Base-by-base conservation (phyloP, 2,329 filamentous ascomycete genomes). In the Fusarium continuum region DNA sequence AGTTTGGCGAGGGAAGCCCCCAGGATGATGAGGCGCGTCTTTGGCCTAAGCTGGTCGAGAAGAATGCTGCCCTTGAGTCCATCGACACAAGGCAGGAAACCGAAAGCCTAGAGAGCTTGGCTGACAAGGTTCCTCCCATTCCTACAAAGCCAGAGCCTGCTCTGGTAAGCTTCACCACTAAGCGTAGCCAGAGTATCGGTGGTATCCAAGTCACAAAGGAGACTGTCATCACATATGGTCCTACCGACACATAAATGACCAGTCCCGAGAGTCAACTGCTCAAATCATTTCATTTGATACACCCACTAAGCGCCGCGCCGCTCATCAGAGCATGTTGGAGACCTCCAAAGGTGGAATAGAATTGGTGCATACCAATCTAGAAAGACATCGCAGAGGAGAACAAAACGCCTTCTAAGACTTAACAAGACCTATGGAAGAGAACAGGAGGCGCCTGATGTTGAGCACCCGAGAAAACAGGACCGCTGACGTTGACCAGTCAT, bases 171-270 rank as follows among this genome's bases (percentile, higher is more conserved):
- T 70, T 72, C 28, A 61, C 35, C 3, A 71, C 63, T 0, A 63
- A 55, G 22, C 55, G 60, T 1, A 52, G 44, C 2, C 49, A 67
- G 29, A 65, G 55, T 8, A 36, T 61, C 2, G 49, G 48, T 13
- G 70, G 70, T 0, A 72, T 72, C 6, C 57, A 71, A 9, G 54
- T 72, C 13, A 72, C 69, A 4, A 62, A 62, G 28, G 70, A 72
- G 56, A 72, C 65, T 7, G 52, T 63, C 10, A 62, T 72, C 8
- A 61, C 64, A 1, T 70, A 70, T 9, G 65, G 67, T 0, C 65
- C 65, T 6, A 57, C 26, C 17, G 55, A 58, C 0, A 14, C 43
- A 6, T 61, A 54, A 44, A 5, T 17, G 11, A 20, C 3, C 13
- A 14, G 3, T 23, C 2, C 0, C 11, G 2, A 6, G n/a, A 23